phyloP scores from a whole-genome alignment of 1,139 yeast genomes.

The Pneumocystis sp. region DNA sequence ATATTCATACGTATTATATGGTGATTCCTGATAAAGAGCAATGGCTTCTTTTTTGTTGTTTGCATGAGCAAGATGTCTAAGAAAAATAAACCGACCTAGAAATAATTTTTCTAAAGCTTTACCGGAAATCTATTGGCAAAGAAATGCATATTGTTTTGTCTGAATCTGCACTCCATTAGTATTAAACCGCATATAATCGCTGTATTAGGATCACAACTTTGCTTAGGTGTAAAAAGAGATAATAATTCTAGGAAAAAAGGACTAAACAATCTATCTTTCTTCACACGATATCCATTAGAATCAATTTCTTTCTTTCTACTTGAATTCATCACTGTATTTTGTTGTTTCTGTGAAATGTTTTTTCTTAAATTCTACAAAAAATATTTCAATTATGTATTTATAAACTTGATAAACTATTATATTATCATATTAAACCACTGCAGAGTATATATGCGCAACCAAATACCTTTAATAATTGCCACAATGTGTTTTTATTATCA shows the following conservation, averaged over 20 bases:
- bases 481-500: background rate
- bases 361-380: background rate
- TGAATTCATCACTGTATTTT: background rate
- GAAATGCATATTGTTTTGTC: background rate
- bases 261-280: background rate
- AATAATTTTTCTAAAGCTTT: background rate
- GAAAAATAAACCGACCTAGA: background rate
- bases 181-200: background rate
- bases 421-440: background rate
- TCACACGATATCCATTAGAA: background rate
- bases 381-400: background rate
- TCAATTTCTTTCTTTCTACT: background rate
- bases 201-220: background rate
- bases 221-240: background rate
- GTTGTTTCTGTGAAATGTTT: background rate
- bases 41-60: background rate
- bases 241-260: background rate
- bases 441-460: background rate
- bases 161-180: background rate
- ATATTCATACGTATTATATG: background rate
- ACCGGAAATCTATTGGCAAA: background rate
- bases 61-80: background rate
- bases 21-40: background rate
- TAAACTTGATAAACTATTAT: background rate
- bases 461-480: background rate